Base-by-base conservation (phyloP, 1,284 basidiomycete species). In the Pseudozyma tsukubaensis region DNA sequence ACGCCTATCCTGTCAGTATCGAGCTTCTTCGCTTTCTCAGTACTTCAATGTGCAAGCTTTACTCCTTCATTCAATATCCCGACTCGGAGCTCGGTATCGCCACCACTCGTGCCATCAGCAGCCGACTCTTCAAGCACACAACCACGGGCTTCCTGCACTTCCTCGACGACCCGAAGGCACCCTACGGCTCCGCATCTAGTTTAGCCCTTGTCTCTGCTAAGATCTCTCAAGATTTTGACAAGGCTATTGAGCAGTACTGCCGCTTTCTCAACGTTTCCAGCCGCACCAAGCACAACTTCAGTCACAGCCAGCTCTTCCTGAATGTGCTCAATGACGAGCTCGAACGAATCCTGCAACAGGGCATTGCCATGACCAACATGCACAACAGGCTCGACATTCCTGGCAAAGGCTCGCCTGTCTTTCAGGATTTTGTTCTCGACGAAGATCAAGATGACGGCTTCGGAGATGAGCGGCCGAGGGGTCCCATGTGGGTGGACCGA, bases 131-230 rank as follows among this genome's bases (percentile, higher is more conserved):
- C 55, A n/a, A 53, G 21, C 65, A 69, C 36, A 61, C 52, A n/a
- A 48, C 70, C 24, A 70, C 72, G 8, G 72, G 72, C 18, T 59
- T 74, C 49, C 35, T 69, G 13, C 59, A 66, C 42, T 45, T 74
- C 3, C 67, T 74, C 37, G 67, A 62, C 3, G 62, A 74, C 54
- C 18, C 45, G 0, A 13, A 37, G 1, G 59, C 62, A 4, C 72
- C 67, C 1, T 74, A 66, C 43, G 47, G 42, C 2, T 49, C 61
- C 6, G 57, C 71, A 18, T 54, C 52, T 1, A 51, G 43, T n/a
- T 53, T 68, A 1, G 57, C 71, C 3, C 47, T 57, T 16, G 44
- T 69, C 3, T 65, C 53, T 34, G 18, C 39, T 21, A 62, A 44
- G 19, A 52, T 69, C 10, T 8, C 45, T 19, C 48, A 57, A 16